Conservation (phyloP, 495 filamentous ascomycete species). For the Aspergillus cavernicola region DNA sequence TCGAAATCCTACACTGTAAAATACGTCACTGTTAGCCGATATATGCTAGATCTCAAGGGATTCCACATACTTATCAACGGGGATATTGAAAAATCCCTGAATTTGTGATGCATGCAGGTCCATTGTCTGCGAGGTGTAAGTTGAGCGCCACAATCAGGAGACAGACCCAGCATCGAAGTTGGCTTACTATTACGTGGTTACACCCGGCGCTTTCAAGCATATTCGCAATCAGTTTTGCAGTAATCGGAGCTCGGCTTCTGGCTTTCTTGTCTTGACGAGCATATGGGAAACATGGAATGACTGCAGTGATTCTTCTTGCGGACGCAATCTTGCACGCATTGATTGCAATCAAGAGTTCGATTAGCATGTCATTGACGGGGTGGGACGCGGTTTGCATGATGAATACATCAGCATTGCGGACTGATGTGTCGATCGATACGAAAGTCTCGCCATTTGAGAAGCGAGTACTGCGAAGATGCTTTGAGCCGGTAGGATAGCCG, state of each 20-base stretch:
- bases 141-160: too few relatives aligned
- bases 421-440: too few relatives aligned
- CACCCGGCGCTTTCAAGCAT: constrained; percentile 93
- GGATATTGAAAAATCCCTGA: constrained; percentile 95
- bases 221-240: constrained; percentile 92
- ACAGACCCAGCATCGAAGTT: too few relatives aligned
- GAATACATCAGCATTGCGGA: too few relatives aligned
- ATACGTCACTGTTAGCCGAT: too few relatives aligned
- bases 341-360: constrained; percentile 99
- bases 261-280: constrained; percentile 99
- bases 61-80: constrained; percentile 98
- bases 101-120: constrained; percentile 64
- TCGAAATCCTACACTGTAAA: too few relatives aligned
- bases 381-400: constrained; percentile 92
- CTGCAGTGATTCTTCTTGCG: constrained; percentile 86
- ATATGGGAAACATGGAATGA: constrained; percentile 96
- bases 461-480: too few relatives aligned
- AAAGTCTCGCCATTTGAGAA: too few relatives aligned
- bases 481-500: too few relatives aligned
- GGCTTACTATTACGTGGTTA: constrained; percentile 82
- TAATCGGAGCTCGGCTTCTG: constrained; percentile 81
- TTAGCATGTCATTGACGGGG: constrained; percentile 96
- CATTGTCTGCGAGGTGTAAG: too few relatives aligned
- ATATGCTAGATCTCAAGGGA: too few relatives aligned
- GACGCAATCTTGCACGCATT: constrained; percentile 96